Conservation (phyloP, 345 rosid genomes). For the Dovyalis caffra region DNA sequence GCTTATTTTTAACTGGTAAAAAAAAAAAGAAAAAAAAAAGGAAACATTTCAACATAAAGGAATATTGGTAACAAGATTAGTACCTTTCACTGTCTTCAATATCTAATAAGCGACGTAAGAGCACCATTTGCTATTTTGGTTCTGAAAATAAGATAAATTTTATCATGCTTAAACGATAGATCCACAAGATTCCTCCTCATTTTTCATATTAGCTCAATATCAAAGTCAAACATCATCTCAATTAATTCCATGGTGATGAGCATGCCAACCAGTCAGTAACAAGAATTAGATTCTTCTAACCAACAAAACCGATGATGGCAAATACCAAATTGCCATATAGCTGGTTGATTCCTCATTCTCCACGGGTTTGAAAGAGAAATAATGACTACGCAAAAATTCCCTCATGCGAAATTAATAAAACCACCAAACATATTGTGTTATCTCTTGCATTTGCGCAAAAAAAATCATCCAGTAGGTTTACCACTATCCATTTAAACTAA, state of each 20-base stretch:
- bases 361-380: not conserved
- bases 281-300: not conserved
- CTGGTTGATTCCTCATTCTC: not conserved
- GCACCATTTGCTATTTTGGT: slow-evolving; percentile 17
- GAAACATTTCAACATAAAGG: not conserved
- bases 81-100: slow-evolving; percentile 27
- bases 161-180: not conserved
- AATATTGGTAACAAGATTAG: slow-evolving; percentile 1
- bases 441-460: not conserved
- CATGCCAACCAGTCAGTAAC: not conserved
- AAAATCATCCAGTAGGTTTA: not conserved
- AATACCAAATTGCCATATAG: not conserved
- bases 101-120: slow-evolving; percentile 14
- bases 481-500: not conserved
- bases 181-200: not conserved
- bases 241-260: not conserved
- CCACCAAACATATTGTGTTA: not conserved
- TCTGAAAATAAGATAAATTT: slow-evolving; percentile 10
- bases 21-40: not conserved
- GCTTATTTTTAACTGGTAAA: not conserved
- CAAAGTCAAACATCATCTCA: not conserved
- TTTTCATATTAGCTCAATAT: not conserved
- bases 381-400: no score
- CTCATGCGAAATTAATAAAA: not conserved
- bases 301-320: not conserved